These are phyloP conservation scores for Pachyrhizus erosus DNA, from an alignment of 306 rosid genomes.

Conservation along the genomic window DNA sequence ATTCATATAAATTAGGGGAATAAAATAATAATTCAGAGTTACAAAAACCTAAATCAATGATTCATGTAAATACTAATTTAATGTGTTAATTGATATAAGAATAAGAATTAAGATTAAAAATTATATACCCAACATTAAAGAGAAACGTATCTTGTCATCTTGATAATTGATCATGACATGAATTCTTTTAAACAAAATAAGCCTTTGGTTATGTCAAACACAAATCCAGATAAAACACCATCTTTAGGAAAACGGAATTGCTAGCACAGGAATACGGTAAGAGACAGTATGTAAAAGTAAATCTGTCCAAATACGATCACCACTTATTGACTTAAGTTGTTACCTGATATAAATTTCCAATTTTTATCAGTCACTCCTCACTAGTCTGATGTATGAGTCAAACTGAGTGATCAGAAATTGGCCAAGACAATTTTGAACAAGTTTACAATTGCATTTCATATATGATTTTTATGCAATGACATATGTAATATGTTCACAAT, in stretches of 20 bases:
- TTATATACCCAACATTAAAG: no score
- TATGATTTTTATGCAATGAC: neutral
- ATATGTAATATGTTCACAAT: neutral
- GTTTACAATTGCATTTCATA: slow-evolving; percentile 7
- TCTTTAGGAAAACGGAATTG: neutral
- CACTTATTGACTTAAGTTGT: neutral
- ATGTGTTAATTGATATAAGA: no score
- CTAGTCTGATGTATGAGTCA: neutral
- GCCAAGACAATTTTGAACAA: slow-evolving; percentile 11
- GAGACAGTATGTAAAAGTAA: neutral
- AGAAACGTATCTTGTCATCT: no score
- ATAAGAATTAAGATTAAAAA: no score
- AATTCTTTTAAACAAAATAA: no score
- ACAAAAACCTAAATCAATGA: no score
- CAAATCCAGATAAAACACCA: neutral
- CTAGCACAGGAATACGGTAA: neutral
- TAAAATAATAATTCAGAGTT: no score
- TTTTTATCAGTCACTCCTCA: neutral
- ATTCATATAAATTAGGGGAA: no score
- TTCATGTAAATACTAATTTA: no score
- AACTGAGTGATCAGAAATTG: neutral
- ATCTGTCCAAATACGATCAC: neutral
- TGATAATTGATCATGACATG: no score
- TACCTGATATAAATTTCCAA: neutral
- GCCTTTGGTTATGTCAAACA: neutral